Evolutionary conservation across 2,329 filamentous ascomycete genomes (phyloP), one percentile per base, ranked within the genome.

Genomic region (Nigrospora sphaerica): DNA sequence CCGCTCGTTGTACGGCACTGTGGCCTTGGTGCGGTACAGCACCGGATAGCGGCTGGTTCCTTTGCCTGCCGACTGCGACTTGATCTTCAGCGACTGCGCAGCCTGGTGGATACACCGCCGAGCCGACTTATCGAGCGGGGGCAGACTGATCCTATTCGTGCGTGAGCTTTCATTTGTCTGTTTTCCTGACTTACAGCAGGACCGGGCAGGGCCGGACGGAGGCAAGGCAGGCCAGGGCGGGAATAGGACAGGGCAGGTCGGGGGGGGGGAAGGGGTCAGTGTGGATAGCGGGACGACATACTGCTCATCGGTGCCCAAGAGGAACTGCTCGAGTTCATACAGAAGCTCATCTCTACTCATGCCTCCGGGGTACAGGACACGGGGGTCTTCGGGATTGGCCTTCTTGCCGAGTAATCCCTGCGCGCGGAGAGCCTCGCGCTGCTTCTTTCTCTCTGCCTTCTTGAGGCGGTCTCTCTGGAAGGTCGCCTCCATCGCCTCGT

Each of bases 41-140:
- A 88, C 75, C 0, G 90, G 86, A 54, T 87, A 88, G 28, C 93
- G 82, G 42, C 80, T 77, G 18, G 78, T 75, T 9, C 85, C 89
- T 42, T 77, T 77, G 2, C 92, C 92, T 17, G 80, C 77, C 0
- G 91, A 96, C 59, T 91, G 88, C 3, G 91, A 95, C 52, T 85
- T 92, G 49, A 97, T 70, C 14, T 81, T 83, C 61, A 96, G 80
- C 34, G 77, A 76, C 56, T 79, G 79, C 12, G 88, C 89, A 35
- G 95, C 66, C 49, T 88, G 80, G 62, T 98, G 93, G 16, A 97
- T 75, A 6, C 82, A 70, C 62, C 88, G 91, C 42, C 93, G 84
- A 35, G 84, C 78, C 39, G 77, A 68, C 50, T 89, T 88, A 47
- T 88, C 82, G 83, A 97, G 95, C 0, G 92, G 88, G 3, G 92